Conservation (phyloP, 148 eudicot genomes). For the Agrostemma githago region DNA sequence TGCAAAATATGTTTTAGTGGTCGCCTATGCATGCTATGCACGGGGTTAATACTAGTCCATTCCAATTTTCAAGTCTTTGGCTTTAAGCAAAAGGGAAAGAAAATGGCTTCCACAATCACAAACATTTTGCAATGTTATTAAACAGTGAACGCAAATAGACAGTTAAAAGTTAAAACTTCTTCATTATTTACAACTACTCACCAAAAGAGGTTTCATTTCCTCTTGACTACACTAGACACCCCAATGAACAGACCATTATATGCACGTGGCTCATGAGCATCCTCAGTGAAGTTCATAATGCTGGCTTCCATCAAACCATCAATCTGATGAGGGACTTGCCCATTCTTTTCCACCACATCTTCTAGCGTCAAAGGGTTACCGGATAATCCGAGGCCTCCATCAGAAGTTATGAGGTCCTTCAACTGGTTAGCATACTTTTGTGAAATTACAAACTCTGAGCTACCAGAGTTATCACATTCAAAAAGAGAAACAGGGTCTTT, state of each 20-base stretch:
- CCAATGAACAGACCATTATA: slow-evolving; percentile 21
- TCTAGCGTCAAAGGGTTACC: slow-evolving; percentile 4
- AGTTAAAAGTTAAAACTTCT: not conserved
- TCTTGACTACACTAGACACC: slow-evolving; percentile 34
- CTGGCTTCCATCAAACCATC: slow-evolving; percentile 35
- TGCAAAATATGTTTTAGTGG: no score
- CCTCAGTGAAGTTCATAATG: slow-evolving; percentile 29
- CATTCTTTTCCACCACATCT: slow-evolving; percentile 22
- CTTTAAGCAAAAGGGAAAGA: no score
- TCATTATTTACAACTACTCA: slow-evolving; percentile 10
- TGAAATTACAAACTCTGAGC: slow-evolving; percentile 22
- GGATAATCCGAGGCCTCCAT: slow-evolving; percentile 25
- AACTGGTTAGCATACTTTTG: slow-evolving; percentile 33
- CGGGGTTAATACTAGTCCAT: no score
- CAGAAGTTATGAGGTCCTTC: slow-evolving; percentile 44
- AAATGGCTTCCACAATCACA: no score
- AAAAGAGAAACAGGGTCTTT: slow-evolving; percentile 37
- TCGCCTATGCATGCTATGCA: no score
- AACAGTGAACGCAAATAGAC: not conserved
- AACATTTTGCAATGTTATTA: not conserved
- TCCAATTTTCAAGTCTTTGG: no score
- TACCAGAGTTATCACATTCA: slow-evolving; percentile 37
- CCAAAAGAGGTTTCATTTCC: slow-evolving; percentile 17
- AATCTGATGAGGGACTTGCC: slow-evolving; percentile 15
- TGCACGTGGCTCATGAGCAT: slow-evolving; percentile 16